Evolutionary conservation across 192 early-diverging fungal species (phyloP).

Genomic region (Umbelopsis isabellina): DNA sequence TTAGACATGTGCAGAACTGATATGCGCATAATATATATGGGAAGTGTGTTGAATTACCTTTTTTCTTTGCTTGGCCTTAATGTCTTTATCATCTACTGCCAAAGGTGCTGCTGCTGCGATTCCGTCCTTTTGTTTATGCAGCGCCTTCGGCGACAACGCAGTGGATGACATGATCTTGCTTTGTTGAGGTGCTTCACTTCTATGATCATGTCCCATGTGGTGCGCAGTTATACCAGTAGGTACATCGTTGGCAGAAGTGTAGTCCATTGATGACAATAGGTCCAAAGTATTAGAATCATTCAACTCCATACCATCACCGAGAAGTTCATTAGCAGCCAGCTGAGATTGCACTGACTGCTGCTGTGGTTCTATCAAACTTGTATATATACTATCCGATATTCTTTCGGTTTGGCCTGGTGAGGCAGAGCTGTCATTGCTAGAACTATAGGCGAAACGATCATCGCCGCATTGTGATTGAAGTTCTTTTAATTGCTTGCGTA

Average conservation of each 20-base stretch:
- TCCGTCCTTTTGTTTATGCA: conserved; percentile 3
- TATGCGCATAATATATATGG: not conserved
- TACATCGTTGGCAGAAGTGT: not conserved
- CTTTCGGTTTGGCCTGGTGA: not conserved
- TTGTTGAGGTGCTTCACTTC: not conserved
- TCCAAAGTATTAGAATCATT: not conserved
- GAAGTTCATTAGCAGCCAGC: not conserved
- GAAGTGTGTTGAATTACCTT: conserved; percentile 1
- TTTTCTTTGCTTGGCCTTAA: conserved; percentile 20
- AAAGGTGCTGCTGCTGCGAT: not conserved
- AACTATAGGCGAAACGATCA: not conserved
- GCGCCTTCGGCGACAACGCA: not conserved
- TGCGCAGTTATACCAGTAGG: not conserved
- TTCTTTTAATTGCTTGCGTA: conserved; percentile 38
- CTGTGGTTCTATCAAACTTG: not conserved
- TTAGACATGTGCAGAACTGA: not conserved
- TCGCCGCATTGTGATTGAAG: conserved; percentile 23
- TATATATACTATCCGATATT: not conserved
- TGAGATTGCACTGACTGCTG: not conserved
- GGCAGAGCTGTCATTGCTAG: not conserved
- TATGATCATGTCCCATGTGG: not conserved
- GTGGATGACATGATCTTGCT: not conserved
- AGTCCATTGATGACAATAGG: not conserved
- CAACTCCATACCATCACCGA: not conserved
- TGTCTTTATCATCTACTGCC: conserved; percentile 17